Percentiles rank a stretch among this genome's conserved stretches.
Conservation (phyloP, 331 rosid genomes). For the Dryas integrifolia region DNA sequence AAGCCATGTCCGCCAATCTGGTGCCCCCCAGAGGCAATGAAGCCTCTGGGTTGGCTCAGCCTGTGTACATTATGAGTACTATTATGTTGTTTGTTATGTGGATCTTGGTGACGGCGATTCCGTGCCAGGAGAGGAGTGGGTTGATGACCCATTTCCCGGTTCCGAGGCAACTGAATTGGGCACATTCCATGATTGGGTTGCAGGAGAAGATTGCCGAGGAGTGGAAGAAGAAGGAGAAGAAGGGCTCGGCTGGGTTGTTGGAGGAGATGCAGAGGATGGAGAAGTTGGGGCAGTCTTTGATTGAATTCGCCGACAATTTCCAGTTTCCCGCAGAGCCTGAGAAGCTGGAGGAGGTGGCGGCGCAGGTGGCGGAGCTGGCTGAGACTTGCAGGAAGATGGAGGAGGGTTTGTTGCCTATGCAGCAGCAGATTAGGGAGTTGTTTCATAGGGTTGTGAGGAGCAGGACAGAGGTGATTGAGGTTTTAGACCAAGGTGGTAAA, state of each 20-base stretch:
- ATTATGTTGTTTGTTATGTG: conserved; percentile 68
- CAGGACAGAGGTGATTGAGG: conserved; percentile 70
- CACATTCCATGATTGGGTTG: conserved; percentile 58
- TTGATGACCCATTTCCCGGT: conserved; percentile 49
- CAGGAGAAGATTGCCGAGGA: conserved; percentile 90
- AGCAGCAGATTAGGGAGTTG: conserved; percentile 81
- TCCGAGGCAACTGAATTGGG: conserved; percentile 61
- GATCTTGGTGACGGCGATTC: conserved; percentile 75
- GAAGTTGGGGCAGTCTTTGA: conserved; percentile 49
- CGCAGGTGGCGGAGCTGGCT: conserved; percentile 59
- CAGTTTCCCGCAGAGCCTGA: conserved; percentile 61
- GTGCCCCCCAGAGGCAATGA: conserved; percentile 71
- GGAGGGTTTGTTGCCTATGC: conserved; percentile 79
- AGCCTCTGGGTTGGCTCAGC: conserved; percentile 48
- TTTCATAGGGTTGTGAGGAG: conserved; percentile 81
- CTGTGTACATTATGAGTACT: conserved; percentile 63
- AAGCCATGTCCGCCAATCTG: conserved; percentile 61
- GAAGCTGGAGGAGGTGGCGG: conserved; percentile 51
- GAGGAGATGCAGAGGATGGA: conserved; percentile 90
- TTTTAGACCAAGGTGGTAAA: conserved; percentile 68
- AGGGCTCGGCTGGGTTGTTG: conserved; percentile 56
- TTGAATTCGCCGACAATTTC: conserved; percentile 63
- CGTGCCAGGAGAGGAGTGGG: conserved; percentile 87
- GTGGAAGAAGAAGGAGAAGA: conserved; percentile 98
- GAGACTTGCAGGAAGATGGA: conserved; percentile 81